Base-by-base conservation (phyloP, 352 stramenopile genomes). In the Phytophthora pinifolia region DNA sequence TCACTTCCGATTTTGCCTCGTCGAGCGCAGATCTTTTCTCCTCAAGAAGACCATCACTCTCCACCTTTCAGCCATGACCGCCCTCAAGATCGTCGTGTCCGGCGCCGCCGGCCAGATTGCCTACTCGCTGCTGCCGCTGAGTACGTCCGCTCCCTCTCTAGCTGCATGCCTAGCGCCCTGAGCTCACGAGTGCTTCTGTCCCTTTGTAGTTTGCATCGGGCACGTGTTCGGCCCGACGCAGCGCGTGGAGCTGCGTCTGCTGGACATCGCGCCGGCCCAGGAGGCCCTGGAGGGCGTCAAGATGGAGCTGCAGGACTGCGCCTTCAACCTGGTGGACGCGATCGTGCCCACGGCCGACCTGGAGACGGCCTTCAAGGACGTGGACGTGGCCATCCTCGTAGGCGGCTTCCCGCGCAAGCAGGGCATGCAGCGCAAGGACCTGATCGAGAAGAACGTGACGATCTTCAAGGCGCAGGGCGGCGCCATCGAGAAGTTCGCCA, bases 261-360 rank as follows among this genome's bases (percentile, higher is more conserved):
- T 96, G 46, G 89, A 97, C 66, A 94, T 97, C 49, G 58, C 80
- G 9, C 61, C 79, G 18, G 84, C 77, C 6, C 69, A 84, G 44
- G 70, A 94, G 36, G 83, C 87, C 20, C 74, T 97, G 10, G 58
- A 87, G 20, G 92, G 88, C 51, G 86, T 98, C 48, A 87, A 90
- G 62, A 97, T 97, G 88, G 92, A 98, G 72, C 73, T 97, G 31
- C 78, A 97, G 62, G 92, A 98, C 69, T 95, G 82, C 67, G 82
- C 83, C 7, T 97, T 87, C 69, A 78, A 83, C 65, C 70, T 96
- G 38, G 76, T 97, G 42, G 73, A 93, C 42, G 59, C 62, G 49
- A 87, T 97, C 61, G 64, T 76, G 31, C 70, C 78, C 17, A 96
- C 87, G n/a, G 80, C 75, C 7, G 79, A 96, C 54, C 52, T 90